Evolutionary conservation across 1,284 basidiomycete species (phyloP).

Genomic region (Tilletia caries): DNA sequence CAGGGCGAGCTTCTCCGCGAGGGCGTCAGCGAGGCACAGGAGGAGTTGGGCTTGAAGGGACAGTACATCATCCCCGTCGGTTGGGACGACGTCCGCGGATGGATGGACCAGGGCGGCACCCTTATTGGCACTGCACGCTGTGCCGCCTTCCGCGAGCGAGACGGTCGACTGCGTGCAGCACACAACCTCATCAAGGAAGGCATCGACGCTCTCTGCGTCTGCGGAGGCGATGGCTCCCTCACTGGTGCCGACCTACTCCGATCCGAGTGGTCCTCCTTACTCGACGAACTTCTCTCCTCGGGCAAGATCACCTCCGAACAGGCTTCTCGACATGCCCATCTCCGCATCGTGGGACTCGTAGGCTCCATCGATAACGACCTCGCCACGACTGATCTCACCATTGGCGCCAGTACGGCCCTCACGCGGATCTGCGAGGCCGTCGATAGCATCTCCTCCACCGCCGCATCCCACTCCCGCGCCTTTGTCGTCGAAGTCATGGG

Average conservation of each 20-base stretch:
- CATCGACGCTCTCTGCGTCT: constrained; percentile 93
- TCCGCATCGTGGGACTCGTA: constrained; percentile 94
- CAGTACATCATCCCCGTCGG: constrained; percentile 93
- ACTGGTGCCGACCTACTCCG: constrained; percentile 93
- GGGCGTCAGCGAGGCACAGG: constrained; percentile 72
- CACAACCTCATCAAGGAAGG: constrained; percentile 89
- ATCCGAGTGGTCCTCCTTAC: constrained; percentile 83
- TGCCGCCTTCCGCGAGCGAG: constrained; percentile 75
- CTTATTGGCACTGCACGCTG: constrained; percentile 93
- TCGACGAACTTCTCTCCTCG: constrained; percentile 68
- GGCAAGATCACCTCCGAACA: constrained; percentile 75
- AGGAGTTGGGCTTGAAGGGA: constrained; percentile 66
- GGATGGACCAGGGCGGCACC: constrained; percentile 86
- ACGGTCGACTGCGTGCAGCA: constrained; percentile 82
- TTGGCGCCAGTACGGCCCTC: constrained; percentile 90
- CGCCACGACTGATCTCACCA: constrained; percentile 94
- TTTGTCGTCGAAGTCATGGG: constrained; percentile 99
- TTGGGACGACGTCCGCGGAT: constrained; percentile 96
- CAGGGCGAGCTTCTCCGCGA: constrained; percentile 84
- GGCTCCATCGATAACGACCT: constrained; percentile 99
- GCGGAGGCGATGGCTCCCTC: constrained; percentile 92
- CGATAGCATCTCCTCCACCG: constrained; percentile 96
- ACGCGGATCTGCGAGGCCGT: constrained; percentile 96
- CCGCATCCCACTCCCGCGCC: constrained; percentile 88
- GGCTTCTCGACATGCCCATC: constrained; percentile 68